Conservation (phyloP, 768 basidiomycete species). For the Astraeus odoratus region DNA sequence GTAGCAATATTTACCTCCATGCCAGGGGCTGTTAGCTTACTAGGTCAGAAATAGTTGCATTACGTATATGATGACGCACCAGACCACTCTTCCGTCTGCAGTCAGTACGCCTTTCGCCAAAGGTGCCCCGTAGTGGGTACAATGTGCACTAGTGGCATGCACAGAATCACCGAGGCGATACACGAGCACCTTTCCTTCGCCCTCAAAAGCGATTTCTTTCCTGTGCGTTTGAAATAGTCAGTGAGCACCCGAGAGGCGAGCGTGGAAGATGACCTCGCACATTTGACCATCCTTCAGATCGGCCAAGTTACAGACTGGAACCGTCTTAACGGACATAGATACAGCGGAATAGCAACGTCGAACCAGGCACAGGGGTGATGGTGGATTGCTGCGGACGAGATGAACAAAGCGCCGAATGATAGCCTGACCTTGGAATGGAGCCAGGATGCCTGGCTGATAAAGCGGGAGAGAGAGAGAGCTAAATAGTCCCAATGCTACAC, state of each 20-base stretch:
- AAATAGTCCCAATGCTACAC: too few species aligned
- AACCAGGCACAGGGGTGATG: conserved; percentile 1
- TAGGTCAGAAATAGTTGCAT: background rate
- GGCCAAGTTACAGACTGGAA: conserved; percentile 41
- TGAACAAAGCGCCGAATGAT: background rate
- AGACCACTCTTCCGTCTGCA: conserved; percentile 72
- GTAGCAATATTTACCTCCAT: conserved; percentile 51
- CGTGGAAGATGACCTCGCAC: conserved; percentile 24
- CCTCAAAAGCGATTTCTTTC: conserved; percentile 78
- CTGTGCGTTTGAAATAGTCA: conserved; percentile 28
- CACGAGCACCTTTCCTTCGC: conserved; percentile 69
- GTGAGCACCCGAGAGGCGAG: background rate
- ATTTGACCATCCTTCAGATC: conserved; percentile 52
- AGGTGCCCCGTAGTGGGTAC: conserved; percentile 91
- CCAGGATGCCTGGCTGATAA: too few species aligned
- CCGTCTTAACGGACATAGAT: conserved; percentile 32
- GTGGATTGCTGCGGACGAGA: background rate
- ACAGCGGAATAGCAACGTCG: background rate
- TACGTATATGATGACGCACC: conserved; percentile 35
- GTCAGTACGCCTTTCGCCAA: conserved; percentile 76
- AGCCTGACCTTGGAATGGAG: background rate
- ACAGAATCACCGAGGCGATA: conserved; percentile 70
- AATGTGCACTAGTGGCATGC: conserved; percentile 75
- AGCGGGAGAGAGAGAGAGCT: too few species aligned
- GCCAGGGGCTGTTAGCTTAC: conserved; percentile 66